phyloP scores from a whole-genome alignment of 371 early-diverging fungal genomes.

The Mortierella sp. region DNA sequence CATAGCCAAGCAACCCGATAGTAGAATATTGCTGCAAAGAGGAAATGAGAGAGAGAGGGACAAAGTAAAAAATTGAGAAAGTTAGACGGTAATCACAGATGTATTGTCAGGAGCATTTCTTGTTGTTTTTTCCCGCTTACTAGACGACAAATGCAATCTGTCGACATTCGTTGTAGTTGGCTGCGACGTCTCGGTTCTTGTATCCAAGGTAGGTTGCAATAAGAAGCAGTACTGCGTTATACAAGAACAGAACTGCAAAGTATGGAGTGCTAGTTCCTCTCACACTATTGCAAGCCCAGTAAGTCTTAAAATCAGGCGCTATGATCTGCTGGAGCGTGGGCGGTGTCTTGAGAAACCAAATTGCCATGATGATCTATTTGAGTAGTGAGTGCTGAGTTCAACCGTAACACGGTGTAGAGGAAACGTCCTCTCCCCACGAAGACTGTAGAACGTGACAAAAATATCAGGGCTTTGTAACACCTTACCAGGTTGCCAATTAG shows the following conservation, averaged over 20 bases:
- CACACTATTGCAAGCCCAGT: constrained; percentile 59
- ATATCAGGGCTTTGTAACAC: not conserved
- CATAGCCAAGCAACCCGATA: constrained; percentile 66
- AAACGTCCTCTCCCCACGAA: too few species aligned
- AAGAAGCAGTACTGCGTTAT: constrained; percentile 57
- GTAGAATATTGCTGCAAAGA: constrained; percentile 68
- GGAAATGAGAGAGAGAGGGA: too few species aligned
- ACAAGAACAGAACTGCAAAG: constrained; percentile 51
- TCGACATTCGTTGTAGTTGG: constrained; percentile 69
- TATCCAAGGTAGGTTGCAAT: constrained; percentile 70
- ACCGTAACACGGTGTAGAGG: too few species aligned
- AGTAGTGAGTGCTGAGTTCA: too few species aligned
- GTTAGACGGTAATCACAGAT: too few species aligned
- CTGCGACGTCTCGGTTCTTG: constrained; percentile 68
- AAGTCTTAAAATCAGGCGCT: constrained; percentile 57
- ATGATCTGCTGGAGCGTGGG: constrained; percentile 56
- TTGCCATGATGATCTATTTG: constrained; percentile 57
- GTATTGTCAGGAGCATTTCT: too few species aligned
- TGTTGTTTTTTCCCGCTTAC: too few species aligned
- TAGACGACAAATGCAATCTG: constrained; percentile 72
- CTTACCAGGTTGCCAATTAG: constrained; percentile 63
- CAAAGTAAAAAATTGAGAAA: not conserved
- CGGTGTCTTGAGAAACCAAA: constrained; percentile 56
- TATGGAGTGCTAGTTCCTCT: constrained; percentile 51
- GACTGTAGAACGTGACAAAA: too few species aligned